Conservation (phyloP, 495 filamentous ascomycete genomes). For the Penicillium turbatum region DNA sequence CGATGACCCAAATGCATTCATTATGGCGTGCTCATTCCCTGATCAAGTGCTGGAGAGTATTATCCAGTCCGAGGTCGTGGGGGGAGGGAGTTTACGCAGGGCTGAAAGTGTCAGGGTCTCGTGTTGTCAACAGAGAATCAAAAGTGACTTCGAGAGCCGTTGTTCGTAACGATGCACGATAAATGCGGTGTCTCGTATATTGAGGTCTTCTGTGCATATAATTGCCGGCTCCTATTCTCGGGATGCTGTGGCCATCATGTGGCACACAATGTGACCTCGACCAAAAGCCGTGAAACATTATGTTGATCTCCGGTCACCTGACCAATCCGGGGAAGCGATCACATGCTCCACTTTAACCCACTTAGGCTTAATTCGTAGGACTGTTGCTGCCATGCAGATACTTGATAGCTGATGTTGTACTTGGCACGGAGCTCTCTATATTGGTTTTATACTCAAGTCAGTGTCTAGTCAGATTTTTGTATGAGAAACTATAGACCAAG, state of each 20-base stretch:
- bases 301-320: constrained; percentile 1
- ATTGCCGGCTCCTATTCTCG: not conserved
- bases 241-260: constrained; percentile 14
- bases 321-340: constrained; percentile 17
- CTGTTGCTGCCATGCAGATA: not conserved
- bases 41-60: constrained; percentile 8
- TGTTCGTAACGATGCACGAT: not conserved
- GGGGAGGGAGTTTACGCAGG: constrained; percentile 13
- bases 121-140: not conserved
- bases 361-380: not conserved
- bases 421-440: not conserved
- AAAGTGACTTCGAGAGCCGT: not conserved
- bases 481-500: not conserved
- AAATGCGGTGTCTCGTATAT: not conserved
- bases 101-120: constrained; percentile 3
- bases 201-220: not conserved
- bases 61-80: constrained; percentile 12
- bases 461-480: no score
- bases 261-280: constrained; percentile 8
- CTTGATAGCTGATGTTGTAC: not conserved
- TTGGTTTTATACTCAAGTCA: not conserved
- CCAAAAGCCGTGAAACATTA: not conserved
- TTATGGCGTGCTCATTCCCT: constrained; percentile 38
- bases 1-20: constrained; percentile 35
- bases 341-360: constrained; percentile 19